Evolutionary conservation across 495 filamentous ascomycete species (phyloP).

Genomic region (Articulospora tetracladia): DNA sequence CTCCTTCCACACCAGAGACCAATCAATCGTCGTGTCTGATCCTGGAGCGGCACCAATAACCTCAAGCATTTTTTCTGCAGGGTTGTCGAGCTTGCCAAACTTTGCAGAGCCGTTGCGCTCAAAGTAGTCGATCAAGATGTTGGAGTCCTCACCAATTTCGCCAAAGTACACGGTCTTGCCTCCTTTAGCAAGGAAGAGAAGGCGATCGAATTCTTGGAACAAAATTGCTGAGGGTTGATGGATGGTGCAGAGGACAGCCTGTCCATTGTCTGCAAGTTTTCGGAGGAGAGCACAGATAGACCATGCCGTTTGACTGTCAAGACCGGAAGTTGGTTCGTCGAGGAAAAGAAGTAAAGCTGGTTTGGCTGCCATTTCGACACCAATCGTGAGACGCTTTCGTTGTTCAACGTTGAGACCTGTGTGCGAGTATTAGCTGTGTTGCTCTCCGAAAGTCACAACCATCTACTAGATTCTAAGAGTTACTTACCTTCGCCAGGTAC

Average conservation of each 20-base stretch:
- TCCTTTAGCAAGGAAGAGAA: slow-evolving; percentile 67
- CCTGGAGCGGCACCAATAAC: slow-evolving; percentile 86
- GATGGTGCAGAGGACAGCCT: slow-evolving; percentile 89
- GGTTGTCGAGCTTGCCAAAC: slow-evolving; percentile 73
- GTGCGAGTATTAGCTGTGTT: slow-evolving; percentile 25
- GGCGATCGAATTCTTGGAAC: slow-evolving; percentile 85
- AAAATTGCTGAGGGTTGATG: slow-evolving; percentile 90
- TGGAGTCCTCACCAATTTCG: slow-evolving; percentile 65
- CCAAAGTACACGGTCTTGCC: slow-evolving; percentile 79
- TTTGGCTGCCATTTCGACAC: slow-evolving; percentile 87
- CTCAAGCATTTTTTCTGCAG: slow-evolving; percentile 96
- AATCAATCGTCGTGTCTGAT: slow-evolving; percentile 68
- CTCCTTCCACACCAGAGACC: slow-evolving; percentile 75
- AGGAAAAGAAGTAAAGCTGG: slow-evolving; percentile 84
- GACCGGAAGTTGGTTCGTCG: slow-evolving; percentile 60
- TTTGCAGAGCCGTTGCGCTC: slow-evolving; percentile 66
- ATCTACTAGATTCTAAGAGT: background rate
- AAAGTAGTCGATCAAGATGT: slow-evolving; percentile 63
- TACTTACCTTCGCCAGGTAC: slow-evolving; percentile 66
- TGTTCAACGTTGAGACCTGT: slow-evolving; percentile 83
- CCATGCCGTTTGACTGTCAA: slow-evolving; percentile 71
- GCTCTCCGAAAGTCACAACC: background rate
- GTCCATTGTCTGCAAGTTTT: slow-evolving; percentile 77
- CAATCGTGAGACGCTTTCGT: slow-evolving; percentile 83
- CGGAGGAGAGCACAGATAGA: slow-evolving; percentile 74